Evolutionary conservation across 441 rosid species (phyloP), one percentile per base, ranked within the genome.

Genomic region (Aquilaria agallochum): DNA sequence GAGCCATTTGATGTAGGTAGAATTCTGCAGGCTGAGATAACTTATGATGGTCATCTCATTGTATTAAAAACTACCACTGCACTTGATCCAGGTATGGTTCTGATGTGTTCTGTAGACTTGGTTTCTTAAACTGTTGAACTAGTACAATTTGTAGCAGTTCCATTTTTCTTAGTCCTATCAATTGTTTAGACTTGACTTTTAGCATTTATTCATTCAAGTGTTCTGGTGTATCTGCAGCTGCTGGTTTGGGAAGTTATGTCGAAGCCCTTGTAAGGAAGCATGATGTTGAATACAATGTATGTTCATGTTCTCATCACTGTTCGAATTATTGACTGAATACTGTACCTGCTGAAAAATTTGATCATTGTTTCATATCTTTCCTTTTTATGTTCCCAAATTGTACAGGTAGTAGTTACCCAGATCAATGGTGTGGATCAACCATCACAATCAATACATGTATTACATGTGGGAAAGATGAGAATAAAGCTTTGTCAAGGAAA

Each of bases 381-480:
- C 30, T 59, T 57, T 11, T 13, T 62, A 56, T 12, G 47, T 63
- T 63, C 50, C 2, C 14, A n/a, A 48, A 49, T 5, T n/a, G 48
- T 42, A 3, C 65, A 95, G 97, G 97, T 92, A 33, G 82, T 95
- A 66, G 86, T 95, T 59, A 83, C 87, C 65, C 98, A 91, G 49
- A 81, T 78, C 78, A 86, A 80, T 73, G 97, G 95, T 40, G 78
- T 60, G 30, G 89, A 86, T 63, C 80, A 81, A 66, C 56, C 79
- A 57, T 77, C 92, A 55, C 97, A 91, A 73, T 82, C 97, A 63
- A 86, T 95, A 66, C 92, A 91, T 64, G 74, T 70, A 57, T 83
- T 95, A 72, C 96, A 89, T 67, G 95, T 95, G 55, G 97, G 97
- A 66, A 95, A 86, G 75, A 92, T 92, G 99, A 92, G 99, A 78